Percentiles rank a stretch among this genome's conserved stretches.
phyloP scores from a whole-genome alignment of 2,329 filamentous ascomycete genomes.

The Blastomyces parvus region DNA sequence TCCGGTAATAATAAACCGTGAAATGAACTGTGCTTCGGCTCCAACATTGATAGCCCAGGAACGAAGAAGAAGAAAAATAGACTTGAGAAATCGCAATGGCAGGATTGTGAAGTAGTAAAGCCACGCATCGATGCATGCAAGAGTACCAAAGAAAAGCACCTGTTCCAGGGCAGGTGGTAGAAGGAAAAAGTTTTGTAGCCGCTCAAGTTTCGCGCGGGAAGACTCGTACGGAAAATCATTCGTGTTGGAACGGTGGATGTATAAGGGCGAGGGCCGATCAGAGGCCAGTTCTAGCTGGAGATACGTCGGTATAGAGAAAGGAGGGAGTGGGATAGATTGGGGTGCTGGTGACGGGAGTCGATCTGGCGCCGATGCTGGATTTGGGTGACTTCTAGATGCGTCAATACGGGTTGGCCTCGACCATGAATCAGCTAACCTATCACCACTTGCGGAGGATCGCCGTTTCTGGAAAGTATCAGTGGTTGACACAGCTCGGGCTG shows the following conservation, averaged over 20 bases:
- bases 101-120: slow-evolving; percentile 94
- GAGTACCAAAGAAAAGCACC: slow-evolving; percentile 73
- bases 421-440: slow-evolving; percentile 27
- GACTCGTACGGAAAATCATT: slow-evolving; percentile 76
- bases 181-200: slow-evolving; percentile 77
- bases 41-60: slow-evolving; percentile 69
- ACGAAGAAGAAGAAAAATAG: slow-evolving; percentile 61
- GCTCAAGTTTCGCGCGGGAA: slow-evolving; percentile 81
- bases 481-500: slow-evolving; percentile 30
- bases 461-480: slow-evolving; percentile 27
- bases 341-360: slow-evolving; percentile 40
- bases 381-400: slow-evolving; percentile 22
- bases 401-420: slow-evolving; percentile 29
- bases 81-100: slow-evolving; percentile 76
- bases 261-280: slow-evolving; percentile 50
- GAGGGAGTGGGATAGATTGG: slow-evolving; percentile 49
- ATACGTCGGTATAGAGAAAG: slow-evolving; percentile 55
- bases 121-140: slow-evolving; percentile 93
- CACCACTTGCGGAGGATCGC: slow-evolving; percentile 23
- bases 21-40: slow-evolving; percentile 63
- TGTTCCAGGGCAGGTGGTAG: slow-evolving; percentile 74
- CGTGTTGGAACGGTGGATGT: slow-evolving; percentile 50
- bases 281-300: slow-evolving; percentile 57
- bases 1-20: slow-evolving; percentile 69
- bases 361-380: slow-evolving; percentile 22